Percentiles rank a stretch among this genome's conserved stretches.
These are phyloP conservation scores for Mycena citricolor DNA, from an alignment of 1,284 basidiomycete genomes.

Conservation along the genomic window DNA sequence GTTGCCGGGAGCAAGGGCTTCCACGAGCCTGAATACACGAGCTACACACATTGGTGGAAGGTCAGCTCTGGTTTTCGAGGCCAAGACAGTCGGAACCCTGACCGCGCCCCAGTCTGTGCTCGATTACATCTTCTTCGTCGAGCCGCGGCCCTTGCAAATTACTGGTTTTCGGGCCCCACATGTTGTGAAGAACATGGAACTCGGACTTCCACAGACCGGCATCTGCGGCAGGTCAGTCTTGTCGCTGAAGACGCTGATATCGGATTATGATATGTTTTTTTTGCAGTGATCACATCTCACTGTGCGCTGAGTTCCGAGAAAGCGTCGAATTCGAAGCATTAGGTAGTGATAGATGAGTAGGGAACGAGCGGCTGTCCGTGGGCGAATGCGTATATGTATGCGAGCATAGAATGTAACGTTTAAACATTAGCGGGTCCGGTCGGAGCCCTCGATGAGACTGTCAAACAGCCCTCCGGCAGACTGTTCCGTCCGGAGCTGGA, in stretches of 20 bases:
- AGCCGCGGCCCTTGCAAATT: constrained; percentile 48
- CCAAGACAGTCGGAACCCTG: too few species aligned
- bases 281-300: constrained; percentile 88
- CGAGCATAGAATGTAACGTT: neutral
- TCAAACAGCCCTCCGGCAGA: constrained; percentile 86
- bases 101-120: neutral
- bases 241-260: too few species aligned
- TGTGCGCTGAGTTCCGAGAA: constrained; percentile 50
- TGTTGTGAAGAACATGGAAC: constrained; percentile 57
- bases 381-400: neutral
- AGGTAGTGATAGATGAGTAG: neutral
- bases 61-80: constrained; percentile 46
- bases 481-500: constrained; percentile 88
- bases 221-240: too few species aligned
- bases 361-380: neutral
- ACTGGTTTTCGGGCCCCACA: constrained; percentile 68
- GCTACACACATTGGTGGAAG: constrained; percentile 84
- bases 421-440: constrained; percentile 44
- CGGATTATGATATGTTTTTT: too few species aligned
- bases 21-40: constrained; percentile 79
- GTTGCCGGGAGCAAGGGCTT: constrained; percentile 45
- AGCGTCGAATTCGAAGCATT: neutral
- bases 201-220: constrained; percentile 78
- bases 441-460: constrained; percentile 85
- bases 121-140: constrained; percentile 87